These are phyloP conservation scores for Auriculariales sp. DNA, from an alignment of 768 basidiomycete genomes.

Conservation along the genomic window DNA sequence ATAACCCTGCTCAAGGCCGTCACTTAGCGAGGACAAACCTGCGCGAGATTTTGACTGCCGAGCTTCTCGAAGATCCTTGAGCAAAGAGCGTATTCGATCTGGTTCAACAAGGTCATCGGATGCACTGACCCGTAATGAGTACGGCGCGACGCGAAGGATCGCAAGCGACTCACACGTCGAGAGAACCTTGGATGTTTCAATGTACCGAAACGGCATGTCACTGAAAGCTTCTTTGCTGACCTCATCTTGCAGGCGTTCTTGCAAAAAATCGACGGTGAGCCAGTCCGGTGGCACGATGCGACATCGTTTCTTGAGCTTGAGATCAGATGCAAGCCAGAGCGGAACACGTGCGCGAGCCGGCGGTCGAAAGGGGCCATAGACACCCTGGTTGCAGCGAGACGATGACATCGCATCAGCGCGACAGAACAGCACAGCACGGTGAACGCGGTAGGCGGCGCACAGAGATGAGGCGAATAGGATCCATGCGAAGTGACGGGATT, in stretches of 20 bases:
- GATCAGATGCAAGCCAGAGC: slow-evolving; percentile 87
- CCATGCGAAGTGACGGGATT: slow-evolving; percentile 80
- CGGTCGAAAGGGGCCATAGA: slow-evolving; percentile 84
- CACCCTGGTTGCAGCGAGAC: slow-evolving; percentile 47
- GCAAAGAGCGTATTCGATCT: slow-evolving; percentile 67
- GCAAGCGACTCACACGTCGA: slow-evolving; percentile 68
- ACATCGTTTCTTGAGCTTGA: slow-evolving; percentile 91
- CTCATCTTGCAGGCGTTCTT: slow-evolving; percentile 60
- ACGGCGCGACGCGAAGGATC: background rate
- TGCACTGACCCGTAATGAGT: slow-evolving; percentile 37
- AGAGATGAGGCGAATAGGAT: slow-evolving; percentile 81
- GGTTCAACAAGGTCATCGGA: slow-evolving; percentile 79
- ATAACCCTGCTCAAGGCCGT: slow-evolving; percentile 55
- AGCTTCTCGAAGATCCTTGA: slow-evolving; percentile 93
- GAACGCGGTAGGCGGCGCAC: slow-evolving; percentile 25
- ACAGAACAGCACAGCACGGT: slow-evolving; percentile 1
- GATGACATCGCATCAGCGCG: no score
- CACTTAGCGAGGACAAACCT: slow-evolving; percentile 62
- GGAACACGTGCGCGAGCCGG: slow-evolving; percentile 79
- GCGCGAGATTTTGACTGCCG: slow-evolving; percentile 87
- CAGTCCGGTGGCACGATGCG: slow-evolving; percentile 83
- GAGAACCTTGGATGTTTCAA: slow-evolving; percentile 83
- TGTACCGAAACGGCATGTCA: slow-evolving; percentile 70
- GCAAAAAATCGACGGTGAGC: slow-evolving; percentile 75
- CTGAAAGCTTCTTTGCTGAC: slow-evolving; percentile 62